Evolutionary conservation across 768 basidiomycete genomes (phyloP).

Genomic region (Hysterangium stoloniferum): DNA sequence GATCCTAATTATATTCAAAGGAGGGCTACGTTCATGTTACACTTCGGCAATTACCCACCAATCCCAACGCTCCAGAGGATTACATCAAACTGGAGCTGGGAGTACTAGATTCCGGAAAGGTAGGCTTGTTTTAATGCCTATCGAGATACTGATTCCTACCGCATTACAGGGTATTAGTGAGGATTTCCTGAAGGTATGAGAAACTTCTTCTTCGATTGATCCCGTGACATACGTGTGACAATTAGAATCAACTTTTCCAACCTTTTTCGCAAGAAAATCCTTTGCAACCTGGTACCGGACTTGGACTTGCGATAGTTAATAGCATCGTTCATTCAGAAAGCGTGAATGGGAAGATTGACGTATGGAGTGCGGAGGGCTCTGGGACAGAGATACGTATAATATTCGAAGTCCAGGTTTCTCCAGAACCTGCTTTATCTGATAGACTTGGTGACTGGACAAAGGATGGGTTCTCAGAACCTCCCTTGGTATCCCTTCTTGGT

Average conservation of each 20-base stretch:
- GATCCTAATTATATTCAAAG: slow-evolving; percentile 28
- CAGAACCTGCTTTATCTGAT: slow-evolving; percentile 30
- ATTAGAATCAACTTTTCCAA: slow-evolving; percentile 87
- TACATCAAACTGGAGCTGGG: slow-evolving; percentile 73
- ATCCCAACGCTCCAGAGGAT: slow-evolving; percentile 43
- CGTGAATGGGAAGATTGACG: slow-evolving; percentile 87
- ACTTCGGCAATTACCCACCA: slow-evolving; percentile 62
- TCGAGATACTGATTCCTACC: slow-evolving; percentile 4
- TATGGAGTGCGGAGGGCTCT: slow-evolving; percentile 82
- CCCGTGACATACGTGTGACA: neutral
- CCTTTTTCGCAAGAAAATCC: slow-evolving; percentile 98
- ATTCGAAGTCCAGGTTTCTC: slow-evolving; percentile 60
- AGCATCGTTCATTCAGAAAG: slow-evolving; percentile 82
- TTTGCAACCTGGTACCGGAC: slow-evolving; percentile 84
- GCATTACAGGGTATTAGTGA: slow-evolving; percentile 72
- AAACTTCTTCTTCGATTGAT: neutral
- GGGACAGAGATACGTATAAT: slow-evolving; percentile 90
- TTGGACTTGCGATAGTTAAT: slow-evolving; percentile 92
- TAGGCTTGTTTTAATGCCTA: slow-evolving; percentile 20
- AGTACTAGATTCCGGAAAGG: slow-evolving; percentile 88
- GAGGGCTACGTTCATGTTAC: slow-evolving; percentile 83
- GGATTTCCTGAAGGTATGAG: slow-evolving; percentile 74
- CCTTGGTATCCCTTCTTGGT: slow-evolving; percentile 59
- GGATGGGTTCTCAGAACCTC: slow-evolving; percentile 33
- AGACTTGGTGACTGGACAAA: slow-evolving; percentile 34